Evolutionary conservation across 2,329 filamentous ascomycete species (phyloP).

Genomic region (Fusarium sororula): DNA sequence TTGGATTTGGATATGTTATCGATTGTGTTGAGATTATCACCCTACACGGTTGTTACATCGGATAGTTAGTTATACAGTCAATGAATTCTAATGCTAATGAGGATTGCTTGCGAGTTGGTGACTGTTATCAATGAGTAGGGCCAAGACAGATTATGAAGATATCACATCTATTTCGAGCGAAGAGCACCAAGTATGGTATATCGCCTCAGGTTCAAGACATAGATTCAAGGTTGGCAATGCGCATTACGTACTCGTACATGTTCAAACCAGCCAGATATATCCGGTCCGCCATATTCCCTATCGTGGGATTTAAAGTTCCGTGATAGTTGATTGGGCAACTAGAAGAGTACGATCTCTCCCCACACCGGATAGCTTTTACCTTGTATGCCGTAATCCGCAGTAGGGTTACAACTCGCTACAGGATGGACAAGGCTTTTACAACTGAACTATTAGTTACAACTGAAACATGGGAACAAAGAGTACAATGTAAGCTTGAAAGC

Average conservation of each 20-base stretch:
- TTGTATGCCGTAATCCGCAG: not conserved
- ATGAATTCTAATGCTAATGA: slow-evolving; percentile 34
- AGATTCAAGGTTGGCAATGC: not conserved
- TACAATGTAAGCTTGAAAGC: not conserved
- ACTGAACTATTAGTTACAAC: not conserved
- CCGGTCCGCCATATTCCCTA: not conserved
- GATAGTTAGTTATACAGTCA: slow-evolving; percentile 8
- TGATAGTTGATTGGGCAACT: slow-evolving; percentile 39
- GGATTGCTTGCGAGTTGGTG: not conserved
- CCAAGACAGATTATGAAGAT: not conserved
- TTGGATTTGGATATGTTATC: slow-evolving; percentile 6
- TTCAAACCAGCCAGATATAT: not conserved
- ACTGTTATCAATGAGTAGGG: not conserved
- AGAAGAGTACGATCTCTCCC: slow-evolving; percentile 16
- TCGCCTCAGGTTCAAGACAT: not conserved
- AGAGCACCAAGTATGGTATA: no score
- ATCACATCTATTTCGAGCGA: no score
- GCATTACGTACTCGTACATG: no score
- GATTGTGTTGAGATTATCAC: not conserved
- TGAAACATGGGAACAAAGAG: slow-evolving; percentile 13
- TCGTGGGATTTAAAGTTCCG: not conserved
- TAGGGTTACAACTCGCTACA: not conserved
- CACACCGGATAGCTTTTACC: not conserved
- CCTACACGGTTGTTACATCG: not conserved
- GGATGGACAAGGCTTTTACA: not conserved